These are phyloP conservation scores for Diaporthe batatas DNA, from an alignment of 2,329 filamentous ascomycete genomes.

Conservation along the genomic window DNA sequence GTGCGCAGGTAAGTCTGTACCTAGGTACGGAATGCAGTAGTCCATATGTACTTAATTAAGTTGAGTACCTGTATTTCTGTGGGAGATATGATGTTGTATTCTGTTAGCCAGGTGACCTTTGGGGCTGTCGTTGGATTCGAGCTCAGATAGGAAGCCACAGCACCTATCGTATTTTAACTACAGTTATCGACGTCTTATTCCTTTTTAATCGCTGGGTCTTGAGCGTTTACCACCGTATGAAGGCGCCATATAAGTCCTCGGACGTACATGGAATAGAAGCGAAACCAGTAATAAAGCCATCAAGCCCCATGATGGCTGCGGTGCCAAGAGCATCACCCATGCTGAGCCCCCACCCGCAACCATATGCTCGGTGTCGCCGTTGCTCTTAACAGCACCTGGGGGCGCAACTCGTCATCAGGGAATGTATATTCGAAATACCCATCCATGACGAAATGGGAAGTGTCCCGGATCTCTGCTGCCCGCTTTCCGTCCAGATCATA, in stretches of 20 bases:
- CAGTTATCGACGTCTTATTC: too few species aligned
- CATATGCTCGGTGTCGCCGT: conserved; percentile 16
- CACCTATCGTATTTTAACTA: too few species aligned
- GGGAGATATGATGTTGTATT: conserved; percentile 24
- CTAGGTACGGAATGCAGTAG: not conserved
- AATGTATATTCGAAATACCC: conserved; percentile 30
- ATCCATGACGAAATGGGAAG: conserved; percentile 28
- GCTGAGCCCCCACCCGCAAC: conserved; percentile 23
- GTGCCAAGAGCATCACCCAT: conserved; percentile 22
- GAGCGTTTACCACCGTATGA: too few species aligned
- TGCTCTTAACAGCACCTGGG: conserved; percentile 10
- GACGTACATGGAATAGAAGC: too few species aligned
- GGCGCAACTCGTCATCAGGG: conserved; percentile 28
- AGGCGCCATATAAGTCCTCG: too few species aligned
- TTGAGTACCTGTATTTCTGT: too few species aligned
- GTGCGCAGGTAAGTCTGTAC: not conserved
- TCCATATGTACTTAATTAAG: conserved; percentile 14
- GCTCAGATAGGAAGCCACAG: conserved; percentile 12
- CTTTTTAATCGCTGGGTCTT: too few species aligned
- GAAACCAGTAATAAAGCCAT: too few species aligned
- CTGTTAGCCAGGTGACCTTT: not conserved
- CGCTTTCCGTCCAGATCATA: not conserved
- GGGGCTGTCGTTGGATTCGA: conserved; percentile 29
- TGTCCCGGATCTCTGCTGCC: conserved; percentile 18
- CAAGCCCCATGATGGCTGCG: conserved; percentile 26